Evolutionary conservation across 805 yeast species (phyloP).

Genomic region (Saccharomycopsis amapae): DNA sequence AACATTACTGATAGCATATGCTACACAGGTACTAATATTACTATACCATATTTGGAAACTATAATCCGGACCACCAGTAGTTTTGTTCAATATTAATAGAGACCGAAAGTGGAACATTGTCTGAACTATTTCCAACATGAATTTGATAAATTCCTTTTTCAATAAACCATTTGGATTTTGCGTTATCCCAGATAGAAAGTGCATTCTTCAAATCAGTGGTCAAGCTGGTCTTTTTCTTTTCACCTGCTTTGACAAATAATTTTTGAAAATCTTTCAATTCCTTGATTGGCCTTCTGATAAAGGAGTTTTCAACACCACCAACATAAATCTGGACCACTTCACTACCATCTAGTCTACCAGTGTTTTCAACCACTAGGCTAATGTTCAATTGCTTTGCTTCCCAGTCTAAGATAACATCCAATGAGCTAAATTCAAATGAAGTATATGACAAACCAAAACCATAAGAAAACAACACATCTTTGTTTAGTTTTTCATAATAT

Average conservation of each 20-base stretch:
- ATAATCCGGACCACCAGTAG: no score
- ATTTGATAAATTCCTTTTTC: slow-evolving; percentile 46
- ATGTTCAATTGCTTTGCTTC: slow-evolving; percentile 26
- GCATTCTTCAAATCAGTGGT: slow-evolving; percentile 31
- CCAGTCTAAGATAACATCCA: slow-evolving; percentile 26
- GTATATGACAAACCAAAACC: slow-evolving; percentile 21
- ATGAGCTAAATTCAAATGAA: slow-evolving; percentile 29
- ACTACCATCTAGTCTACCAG: slow-evolving; percentile 42
- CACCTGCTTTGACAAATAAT: slow-evolving; percentile 26
- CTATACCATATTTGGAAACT: no score
- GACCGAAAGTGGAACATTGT: no score
- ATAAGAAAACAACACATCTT: slow-evolving; percentile 52
- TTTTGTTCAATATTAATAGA: no score
- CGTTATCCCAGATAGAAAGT: slow-evolving; percentile 44
- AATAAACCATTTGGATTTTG: slow-evolving; percentile 41
- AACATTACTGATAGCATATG: no score
- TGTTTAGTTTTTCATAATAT: slow-evolving; percentile 48
- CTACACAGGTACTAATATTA: no score
- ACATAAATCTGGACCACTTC: slow-evolving; percentile 54
- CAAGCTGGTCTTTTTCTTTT: slow-evolving; percentile 32
- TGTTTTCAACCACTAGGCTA: slow-evolving; percentile 30
- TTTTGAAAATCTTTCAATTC: slow-evolving; percentile 55
- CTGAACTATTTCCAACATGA: slow-evolving; percentile 33
- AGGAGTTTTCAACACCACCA: slow-evolving; percentile 26
- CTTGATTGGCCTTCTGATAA: slow-evolving; percentile 47